phyloP scores from a whole-genome alignment of 768 basidiomycete genomes.

The Asterophora lycoperdoides region DNA sequence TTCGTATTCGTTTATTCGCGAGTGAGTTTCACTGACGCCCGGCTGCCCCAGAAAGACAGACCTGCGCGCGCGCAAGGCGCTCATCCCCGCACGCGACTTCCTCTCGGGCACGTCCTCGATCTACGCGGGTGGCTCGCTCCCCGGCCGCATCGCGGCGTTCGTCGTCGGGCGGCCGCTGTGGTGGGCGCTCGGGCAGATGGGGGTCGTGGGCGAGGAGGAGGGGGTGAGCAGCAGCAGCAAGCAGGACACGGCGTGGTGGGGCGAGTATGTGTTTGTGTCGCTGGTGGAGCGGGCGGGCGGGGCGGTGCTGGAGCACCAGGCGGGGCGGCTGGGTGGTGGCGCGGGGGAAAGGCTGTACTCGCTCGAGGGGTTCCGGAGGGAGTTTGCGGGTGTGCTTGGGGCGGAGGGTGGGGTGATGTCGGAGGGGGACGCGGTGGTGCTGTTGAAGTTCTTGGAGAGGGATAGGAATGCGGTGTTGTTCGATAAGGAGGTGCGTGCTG shows the following conservation, averaged over 20 bases:
- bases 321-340: constrained; percentile 35
- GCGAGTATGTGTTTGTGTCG: constrained; percentile 67
- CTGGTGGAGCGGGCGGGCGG: constrained; percentile 67
- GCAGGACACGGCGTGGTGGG: constrained; percentile 53
- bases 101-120: constrained; percentile 53
- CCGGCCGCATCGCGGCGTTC: constrained; percentile 63
- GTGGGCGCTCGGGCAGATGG: constrained; percentile 84
- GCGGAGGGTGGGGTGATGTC: constrained; percentile 35
- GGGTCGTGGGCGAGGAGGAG: constrained; percentile 60
- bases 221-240: constrained; percentile 29
- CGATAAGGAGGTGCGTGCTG: constrained; percentile 63
- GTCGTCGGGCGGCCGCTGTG: constrained; percentile 76
- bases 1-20: no score
- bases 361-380: constrained; percentile 52
- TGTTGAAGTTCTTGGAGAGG: constrained; percentile 76
- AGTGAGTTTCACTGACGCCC: no score
- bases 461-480: constrained; percentile 63
- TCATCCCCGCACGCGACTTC: constrained; percentile 54
- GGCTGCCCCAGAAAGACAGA: constrained; percentile 63
- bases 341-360: constrained; percentile 62
- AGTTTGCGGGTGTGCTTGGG: constrained; percentile 45
- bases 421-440: constrained; percentile 59
- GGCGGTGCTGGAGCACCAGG: constrained; percentile 42
- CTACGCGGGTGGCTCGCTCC: constrained; percentile 66
- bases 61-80: constrained; percentile 39